A percentile compares a stretch with the other conserved stretches of the same genome.
phyloP scores from a whole-genome alignment of 2,329 filamentous ascomycete genomes.

The Pseudogymnoascus sp. region DNA sequence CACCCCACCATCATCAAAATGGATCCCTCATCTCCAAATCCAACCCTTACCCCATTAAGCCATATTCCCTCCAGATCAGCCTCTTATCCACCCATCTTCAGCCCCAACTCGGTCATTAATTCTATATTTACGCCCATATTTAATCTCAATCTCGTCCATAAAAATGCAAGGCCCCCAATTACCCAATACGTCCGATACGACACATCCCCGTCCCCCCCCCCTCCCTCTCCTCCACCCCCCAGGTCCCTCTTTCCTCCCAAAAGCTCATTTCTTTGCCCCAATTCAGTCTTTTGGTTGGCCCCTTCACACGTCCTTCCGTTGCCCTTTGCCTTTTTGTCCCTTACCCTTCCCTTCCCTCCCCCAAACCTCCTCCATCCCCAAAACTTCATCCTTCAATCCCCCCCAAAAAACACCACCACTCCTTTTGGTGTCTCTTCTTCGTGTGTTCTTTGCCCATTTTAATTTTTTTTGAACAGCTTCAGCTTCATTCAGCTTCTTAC shows the following conservation, averaged over 20 bases:
- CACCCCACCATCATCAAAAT: neutral
- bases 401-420: neutral
- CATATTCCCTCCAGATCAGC: neutral
- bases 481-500: conserved; percentile 13
- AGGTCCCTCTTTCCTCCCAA: neutral
- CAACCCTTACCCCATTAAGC: neutral
- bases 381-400: neutral
- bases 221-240: neutral
- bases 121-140: neutral
- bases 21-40: neutral
- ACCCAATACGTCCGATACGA: neutral
- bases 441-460: conserved; percentile 16
- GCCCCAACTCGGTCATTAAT: neutral
- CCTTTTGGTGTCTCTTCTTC: conserved; percentile 12
- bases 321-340: neutral
- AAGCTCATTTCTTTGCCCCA: neutral
- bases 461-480: conserved; percentile 8
- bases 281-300: neutral
- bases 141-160: neutral
- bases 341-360: conserved; percentile 4
- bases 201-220: neutral
- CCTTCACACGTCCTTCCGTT: neutral
- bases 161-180: neutral
- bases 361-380: neutral
- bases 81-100: neutral